phyloP scores from a whole-genome alignment of 768 basidiomycete genomes.

The Leucocoprinus leucothites region DNA sequence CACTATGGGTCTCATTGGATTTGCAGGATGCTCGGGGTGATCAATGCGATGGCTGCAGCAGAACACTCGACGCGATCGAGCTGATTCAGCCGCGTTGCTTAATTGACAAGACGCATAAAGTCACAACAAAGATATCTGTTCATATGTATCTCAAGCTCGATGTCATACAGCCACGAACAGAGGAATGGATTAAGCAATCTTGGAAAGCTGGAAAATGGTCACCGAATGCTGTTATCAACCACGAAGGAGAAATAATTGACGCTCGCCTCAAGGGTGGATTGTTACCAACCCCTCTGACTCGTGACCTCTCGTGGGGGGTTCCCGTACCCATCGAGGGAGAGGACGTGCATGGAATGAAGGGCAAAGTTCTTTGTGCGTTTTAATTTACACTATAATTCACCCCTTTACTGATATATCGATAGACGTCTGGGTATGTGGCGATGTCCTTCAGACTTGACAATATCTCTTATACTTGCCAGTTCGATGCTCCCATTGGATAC shows the following conservation, averaged over 20 bases:
- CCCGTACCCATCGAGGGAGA: slow-evolving; percentile 80
- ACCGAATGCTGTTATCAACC: slow-evolving; percentile 85
- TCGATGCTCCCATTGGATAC: slow-evolving; percentile 96
- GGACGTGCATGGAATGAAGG: slow-evolving; percentile 81
- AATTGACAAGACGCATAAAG: slow-evolving; percentile 73
- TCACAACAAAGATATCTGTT: slow-evolving; percentile 72
- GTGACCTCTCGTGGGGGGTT: slow-evolving; percentile 96
- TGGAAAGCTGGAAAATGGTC: slow-evolving; percentile 89
- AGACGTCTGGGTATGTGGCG: slow-evolving; percentile 88
- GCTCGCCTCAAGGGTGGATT: slow-evolving; percentile 84
- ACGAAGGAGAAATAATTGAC: slow-evolving; percentile 86
- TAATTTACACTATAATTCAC: background rate
- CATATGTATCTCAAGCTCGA: slow-evolving; percentile 94
- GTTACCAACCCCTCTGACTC: slow-evolving; percentile 85
- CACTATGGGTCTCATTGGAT: background rate
- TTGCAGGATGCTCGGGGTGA: slow-evolving; percentile 90
- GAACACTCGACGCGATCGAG: slow-evolving; percentile 91
- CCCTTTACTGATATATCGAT: background rate
- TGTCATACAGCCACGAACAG: slow-evolving; percentile 73
- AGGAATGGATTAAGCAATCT: slow-evolving; percentile 84
- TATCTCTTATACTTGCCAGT: slow-evolving; percentile 47
- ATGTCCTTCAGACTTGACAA: background rate
- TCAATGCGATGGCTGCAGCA: slow-evolving; percentile 92
- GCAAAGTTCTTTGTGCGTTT: slow-evolving; percentile 91
- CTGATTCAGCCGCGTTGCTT: slow-evolving; percentile 94